Evolutionary conservation across 352 stramenopile species (phyloP).

Genomic region (Phytophthora uliginosa): DNA sequence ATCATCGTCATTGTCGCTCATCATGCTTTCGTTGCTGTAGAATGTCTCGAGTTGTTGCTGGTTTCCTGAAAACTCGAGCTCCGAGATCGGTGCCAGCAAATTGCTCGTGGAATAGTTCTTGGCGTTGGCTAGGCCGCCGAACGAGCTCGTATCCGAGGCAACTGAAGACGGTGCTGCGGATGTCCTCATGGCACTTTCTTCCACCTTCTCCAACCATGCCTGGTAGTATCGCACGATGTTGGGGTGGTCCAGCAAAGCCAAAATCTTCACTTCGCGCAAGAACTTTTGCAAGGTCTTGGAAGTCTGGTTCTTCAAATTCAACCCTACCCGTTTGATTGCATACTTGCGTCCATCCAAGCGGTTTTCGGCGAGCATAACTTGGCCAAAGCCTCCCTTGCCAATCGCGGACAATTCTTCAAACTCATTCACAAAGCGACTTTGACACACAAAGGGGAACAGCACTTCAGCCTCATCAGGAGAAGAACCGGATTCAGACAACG

Average conservation of each 20-base stretch:
- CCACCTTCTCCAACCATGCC: constrained; percentile 91
- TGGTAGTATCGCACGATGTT: constrained; percentile 96
- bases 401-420: constrained; percentile 90
- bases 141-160: constrained; percentile 46
- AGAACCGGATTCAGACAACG: constrained; percentile 53
- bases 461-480: constrained; percentile 66
- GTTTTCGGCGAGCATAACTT: constrained; percentile 96
- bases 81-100: constrained; percentile 71
- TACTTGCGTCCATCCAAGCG: constrained; percentile 94
- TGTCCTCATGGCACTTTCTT: constrained; percentile 45
- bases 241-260: constrained; percentile 93
- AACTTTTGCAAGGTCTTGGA: constrained; percentile 95
- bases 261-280: constrained; percentile 94
- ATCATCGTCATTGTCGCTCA: constrained; percentile 54
- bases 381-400: constrained; percentile 94
- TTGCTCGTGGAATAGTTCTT: constrained; percentile 83
- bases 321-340: constrained; percentile 93
- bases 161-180: constrained; percentile 25
- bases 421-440: constrained; percentile 87
- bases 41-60: constrained; percentile 50
- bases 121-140: constrained; percentile 34
- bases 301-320: constrained; percentile 88
- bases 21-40: constrained; percentile 58
- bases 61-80: constrained; percentile 74
- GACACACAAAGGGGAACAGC: constrained; percentile 88